Conservation (phyloP, 2,329 filamentous ascomycete species). For the Verticillium zaregamsianum region DNA sequence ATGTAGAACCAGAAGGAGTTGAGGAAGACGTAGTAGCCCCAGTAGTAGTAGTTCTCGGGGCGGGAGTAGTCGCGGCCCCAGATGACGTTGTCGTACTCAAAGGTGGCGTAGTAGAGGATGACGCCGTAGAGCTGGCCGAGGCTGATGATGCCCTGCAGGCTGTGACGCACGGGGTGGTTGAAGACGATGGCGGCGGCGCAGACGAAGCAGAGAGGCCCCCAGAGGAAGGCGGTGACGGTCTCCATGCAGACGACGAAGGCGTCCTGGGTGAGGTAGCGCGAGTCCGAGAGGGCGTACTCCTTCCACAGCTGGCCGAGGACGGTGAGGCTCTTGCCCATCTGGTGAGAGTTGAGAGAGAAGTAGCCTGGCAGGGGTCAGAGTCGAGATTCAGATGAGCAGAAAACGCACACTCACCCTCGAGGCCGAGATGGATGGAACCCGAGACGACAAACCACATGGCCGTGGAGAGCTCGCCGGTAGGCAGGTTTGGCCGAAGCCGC, state of each 20-base stretch:
- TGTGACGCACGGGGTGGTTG: constrained; percentile 41
- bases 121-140: constrained; percentile 48
- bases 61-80: constrained; percentile 40
- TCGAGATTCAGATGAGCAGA: rapidly evolving
- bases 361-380: constrained; percentile 33
- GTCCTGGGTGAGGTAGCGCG: constrained; percentile 49
- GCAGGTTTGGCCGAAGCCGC: constrained; percentile 46
- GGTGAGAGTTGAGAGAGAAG: constrained; percentile 38
- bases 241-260: constrained; percentile 54
- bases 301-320: constrained; percentile 54
- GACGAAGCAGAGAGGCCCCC: constrained; percentile 49
- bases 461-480: constrained; percentile 49
- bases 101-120: constrained; percentile 47
- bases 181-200: constrained; percentile 39
- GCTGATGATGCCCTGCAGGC: constrained; percentile 42
- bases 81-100: constrained; percentile 34
- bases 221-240: constrained; percentile 45
- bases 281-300: constrained; percentile 54
- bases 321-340: constrained; percentile 33
- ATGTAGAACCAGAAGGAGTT: constrained; percentile 53
- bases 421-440: constrained; percentile 42
- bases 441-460: constrained; percentile 76
- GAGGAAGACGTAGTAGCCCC: constrained; percentile 46
- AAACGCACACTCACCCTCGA: constrained; percentile 27
- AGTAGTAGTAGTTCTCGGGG: constrained; percentile 49